Percentiles rank a stretch among this genome's conserved stretches.
These are phyloP conservation scores for Triglochin maritima DNA, from an alignment of 106 monocot species.

Conservation along the genomic window DNA sequence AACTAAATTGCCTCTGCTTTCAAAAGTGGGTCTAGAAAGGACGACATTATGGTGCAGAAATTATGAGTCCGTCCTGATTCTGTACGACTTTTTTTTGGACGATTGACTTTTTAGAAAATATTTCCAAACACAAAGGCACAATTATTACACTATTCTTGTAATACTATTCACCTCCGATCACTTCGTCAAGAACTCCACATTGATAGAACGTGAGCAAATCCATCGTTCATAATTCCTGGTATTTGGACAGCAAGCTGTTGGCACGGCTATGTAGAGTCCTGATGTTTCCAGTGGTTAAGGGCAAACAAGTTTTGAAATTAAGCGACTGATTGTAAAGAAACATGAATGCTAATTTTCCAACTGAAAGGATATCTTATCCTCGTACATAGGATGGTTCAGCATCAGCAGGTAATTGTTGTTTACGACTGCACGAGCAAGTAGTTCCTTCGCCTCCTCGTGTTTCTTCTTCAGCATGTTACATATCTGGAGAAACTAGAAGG, in stretches of 20 bases:
- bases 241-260: slow-evolving; percentile 21
- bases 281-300: slow-evolving; percentile 35
- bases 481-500: slow-evolving; percentile 33
- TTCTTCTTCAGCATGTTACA: slow-evolving; percentile 70
- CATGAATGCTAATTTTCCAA: not conserved
- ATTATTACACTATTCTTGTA: too few relatives aligned
- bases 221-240: slow-evolving; percentile 5
- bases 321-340: not conserved
- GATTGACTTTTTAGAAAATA: too few relatives aligned
- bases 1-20: too few relatives aligned
- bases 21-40: too few relatives aligned
- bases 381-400: slow-evolving; percentile 61
- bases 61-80: too few relatives aligned
- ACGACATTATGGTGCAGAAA: too few relatives aligned
- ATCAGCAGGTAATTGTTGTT: slow-evolving; percentile 66
- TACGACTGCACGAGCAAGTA: slow-evolving; percentile 63
- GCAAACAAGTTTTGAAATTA: slow-evolving; percentile 5
- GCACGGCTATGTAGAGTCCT: slow-evolving; percentile 37
- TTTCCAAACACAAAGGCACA: too few relatives aligned
- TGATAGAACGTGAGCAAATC: not conserved
- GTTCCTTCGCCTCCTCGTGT: slow-evolving; percentile 79
- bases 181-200: not conserved
- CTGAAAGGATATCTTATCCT: slow-evolving; percentile 95
- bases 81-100: too few relatives aligned
- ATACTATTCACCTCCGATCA: not conserved